These are phyloP conservation scores for Spergularia marina DNA, from an alignment of 148 eudicot genomes.

Conservation along the genomic window DNA sequence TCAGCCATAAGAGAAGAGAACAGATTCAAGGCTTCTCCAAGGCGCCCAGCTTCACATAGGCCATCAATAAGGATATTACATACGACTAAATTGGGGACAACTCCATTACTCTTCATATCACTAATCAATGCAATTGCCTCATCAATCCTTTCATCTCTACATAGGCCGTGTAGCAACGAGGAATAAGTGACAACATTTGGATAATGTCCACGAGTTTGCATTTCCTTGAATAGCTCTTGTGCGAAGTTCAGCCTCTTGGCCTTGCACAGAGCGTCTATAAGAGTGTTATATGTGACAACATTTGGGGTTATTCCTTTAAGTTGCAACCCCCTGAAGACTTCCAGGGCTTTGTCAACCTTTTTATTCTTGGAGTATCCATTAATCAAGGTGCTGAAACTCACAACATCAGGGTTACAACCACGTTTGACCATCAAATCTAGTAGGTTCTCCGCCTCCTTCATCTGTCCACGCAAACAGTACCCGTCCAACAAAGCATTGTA, in stretches of 20 bases:
- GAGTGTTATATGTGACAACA: constrained; percentile 34
- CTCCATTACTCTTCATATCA: constrained; percentile 12
- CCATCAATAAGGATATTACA: constrained; percentile 16
- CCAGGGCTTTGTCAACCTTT: constrained; percentile 23
- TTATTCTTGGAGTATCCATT: constrained; percentile 24
- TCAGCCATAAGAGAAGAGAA: constrained; percentile 12
- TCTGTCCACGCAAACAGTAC: constrained; percentile 6
- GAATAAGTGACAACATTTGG: constrained; percentile 15
- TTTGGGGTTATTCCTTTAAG: constrained; percentile 17
- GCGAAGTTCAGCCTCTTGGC: constrained; percentile 5
- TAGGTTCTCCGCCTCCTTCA: constrained; percentile 7
- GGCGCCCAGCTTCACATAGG: constrained; percentile 28
- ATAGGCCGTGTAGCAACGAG: constrained; percentile 23
- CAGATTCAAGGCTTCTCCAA: constrained; percentile 12
- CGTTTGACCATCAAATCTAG: constrained; percentile 1
- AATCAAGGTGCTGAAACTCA: constrained; percentile 6
- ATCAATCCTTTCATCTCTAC: constrained; percentile 10
- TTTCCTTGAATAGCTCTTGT: neutral
- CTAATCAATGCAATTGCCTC: constrained; percentile 11
- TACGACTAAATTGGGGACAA: neutral
- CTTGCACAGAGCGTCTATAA: constrained; percentile 31
- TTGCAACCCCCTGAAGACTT: constrained; percentile 24
- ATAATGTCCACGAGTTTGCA: neutral
- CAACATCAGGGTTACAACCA: constrained; percentile 8
- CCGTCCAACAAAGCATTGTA: constrained; percentile 17